Conservation (phyloP, 192 early-diverging fungal genomes). For the Gonapodya sp. region DNA sequence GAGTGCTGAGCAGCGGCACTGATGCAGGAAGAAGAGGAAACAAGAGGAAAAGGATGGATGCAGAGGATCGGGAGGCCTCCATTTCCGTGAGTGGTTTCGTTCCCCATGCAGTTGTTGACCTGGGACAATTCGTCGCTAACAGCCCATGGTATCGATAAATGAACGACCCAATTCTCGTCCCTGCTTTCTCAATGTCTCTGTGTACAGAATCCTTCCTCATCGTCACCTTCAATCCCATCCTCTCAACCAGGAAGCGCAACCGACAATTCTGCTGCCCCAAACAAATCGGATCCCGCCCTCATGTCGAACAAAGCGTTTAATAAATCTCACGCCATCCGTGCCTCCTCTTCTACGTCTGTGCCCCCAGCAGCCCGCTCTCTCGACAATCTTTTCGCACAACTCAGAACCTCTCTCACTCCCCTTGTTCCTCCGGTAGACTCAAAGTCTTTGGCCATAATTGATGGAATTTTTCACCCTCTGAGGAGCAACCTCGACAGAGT, state of each 20-base stretch:
- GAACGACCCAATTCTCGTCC: too few species aligned
- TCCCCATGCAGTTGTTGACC: too few species aligned
- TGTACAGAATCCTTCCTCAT: too few species aligned
- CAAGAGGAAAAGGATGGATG: background rate
- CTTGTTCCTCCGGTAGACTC: background rate
- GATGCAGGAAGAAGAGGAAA: background rate
- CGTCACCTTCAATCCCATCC: too few species aligned
- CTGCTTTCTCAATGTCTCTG: too few species aligned
- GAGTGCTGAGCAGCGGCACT: background rate
- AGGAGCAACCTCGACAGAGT: constrained; percentile 55
- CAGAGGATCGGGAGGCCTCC: background rate
- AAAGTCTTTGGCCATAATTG: background rate
- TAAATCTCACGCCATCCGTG: background rate
- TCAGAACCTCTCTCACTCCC: background rate
- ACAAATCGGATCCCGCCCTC: background rate
- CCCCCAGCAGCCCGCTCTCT: background rate
- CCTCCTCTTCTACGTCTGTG: background rate
- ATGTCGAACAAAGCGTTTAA: background rate
- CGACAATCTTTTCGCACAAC: background rate
- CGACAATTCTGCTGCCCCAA: too few species aligned
- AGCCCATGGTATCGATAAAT: too few species aligned
- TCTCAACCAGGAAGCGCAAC: too few species aligned
- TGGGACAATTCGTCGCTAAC: too few species aligned
- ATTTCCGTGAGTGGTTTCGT: too few species aligned
- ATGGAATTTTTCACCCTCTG: constrained; percentile 56